Conservation (phyloP, 2,329 filamentous ascomycete species). For the Leptographium radiaticola region DNA sequence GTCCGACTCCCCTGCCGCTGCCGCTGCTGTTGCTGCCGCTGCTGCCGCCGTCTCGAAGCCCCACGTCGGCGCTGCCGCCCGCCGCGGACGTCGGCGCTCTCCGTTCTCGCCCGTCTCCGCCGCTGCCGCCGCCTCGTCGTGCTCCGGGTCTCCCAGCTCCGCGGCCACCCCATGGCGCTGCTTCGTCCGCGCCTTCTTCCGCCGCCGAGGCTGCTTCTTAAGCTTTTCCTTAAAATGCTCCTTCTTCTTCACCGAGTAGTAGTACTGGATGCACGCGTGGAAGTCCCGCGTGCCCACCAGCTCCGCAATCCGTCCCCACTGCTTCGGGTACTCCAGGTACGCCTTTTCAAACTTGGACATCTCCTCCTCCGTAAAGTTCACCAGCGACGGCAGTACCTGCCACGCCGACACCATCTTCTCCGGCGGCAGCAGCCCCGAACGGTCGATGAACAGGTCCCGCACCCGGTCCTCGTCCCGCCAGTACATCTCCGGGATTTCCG, state of each 20-base stretch:
- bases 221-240: conserved; percentile 66
- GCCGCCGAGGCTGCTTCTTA: conserved; percentile 47
- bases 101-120: conserved; percentile 43
- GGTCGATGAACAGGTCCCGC: conserved; percentile 49
- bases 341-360: conserved; percentile 57
- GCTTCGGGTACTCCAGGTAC: conserved; percentile 66
- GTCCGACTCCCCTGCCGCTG: conserved; percentile 24
- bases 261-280: conserved; percentile 72
- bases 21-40: conserved; percentile 23
- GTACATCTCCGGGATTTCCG: conserved; percentile 58
- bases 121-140: conserved; percentile 32
- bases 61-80: conserved; percentile 60
- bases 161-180: conserved; percentile 46
- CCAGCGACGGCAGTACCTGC: conserved; percentile 57
- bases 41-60: conserved; percentile 39
- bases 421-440: conserved; percentile 49
- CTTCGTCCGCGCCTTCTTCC: conserved; percentile 45
- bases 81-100: conserved; percentile 46
- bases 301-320: conserved; percentile 68
- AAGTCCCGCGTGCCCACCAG: conserved; percentile 56
- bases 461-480: conserved; percentile 47
- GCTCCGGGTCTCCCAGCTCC: conserved; percentile 47
- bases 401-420: conserved; percentile 56
- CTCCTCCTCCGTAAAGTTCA: conserved; percentile 65
- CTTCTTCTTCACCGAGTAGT: conserved; percentile 67